These are phyloP conservation scores for Fusarium sp. DNA, from an alignment of 2,329 filamentous ascomycete species.

Conservation along the genomic window DNA sequence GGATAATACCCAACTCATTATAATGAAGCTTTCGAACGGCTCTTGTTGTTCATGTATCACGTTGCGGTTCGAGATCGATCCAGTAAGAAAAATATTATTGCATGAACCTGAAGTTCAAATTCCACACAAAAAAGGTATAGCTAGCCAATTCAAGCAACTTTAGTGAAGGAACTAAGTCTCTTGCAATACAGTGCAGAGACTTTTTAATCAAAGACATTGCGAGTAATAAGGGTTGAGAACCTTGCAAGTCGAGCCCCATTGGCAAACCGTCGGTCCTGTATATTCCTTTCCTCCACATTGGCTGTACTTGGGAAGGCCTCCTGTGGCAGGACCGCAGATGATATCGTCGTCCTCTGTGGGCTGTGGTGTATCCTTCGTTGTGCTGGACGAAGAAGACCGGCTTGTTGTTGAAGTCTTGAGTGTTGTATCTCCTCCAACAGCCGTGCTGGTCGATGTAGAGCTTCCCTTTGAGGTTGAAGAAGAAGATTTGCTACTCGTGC, in stretches of 20 bases:
- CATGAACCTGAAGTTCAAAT: too few relatives aligned
- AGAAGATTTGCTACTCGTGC: background rate
- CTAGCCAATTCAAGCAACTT: background rate
- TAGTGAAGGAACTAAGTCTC: background rate
- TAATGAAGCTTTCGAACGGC: rapidly evolving
- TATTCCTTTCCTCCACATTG: conserved; percentile 32
- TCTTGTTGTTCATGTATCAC: too few relatives aligned
- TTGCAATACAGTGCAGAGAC: background rate
- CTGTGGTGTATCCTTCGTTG: background rate
- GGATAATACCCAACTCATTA: too few relatives aligned
- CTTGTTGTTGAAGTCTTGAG: conserved; percentile 20
- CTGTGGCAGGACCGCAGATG: conserved; percentile 24
- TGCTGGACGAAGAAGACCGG: background rate
- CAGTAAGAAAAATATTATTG: too few relatives aligned
- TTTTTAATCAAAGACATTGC: conserved; percentile 27
- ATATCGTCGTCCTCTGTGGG: conserved; percentile 21
- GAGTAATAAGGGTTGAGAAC: conserved; percentile 24
- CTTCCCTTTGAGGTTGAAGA: background rate
- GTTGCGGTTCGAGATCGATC: too few relatives aligned
- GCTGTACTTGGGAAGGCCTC: conserved; percentile 35
- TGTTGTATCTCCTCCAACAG: conserved; percentile 2
- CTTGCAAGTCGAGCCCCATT: conserved; percentile 32
- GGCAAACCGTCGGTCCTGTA: conserved; percentile 7
- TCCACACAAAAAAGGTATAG: too few relatives aligned
- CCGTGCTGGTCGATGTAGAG: background rate